Evolutionary conservation across 225 moss, liverwort and hornwort genomes (phyloP).

Genomic region (Sphagnum contortum): DNA sequence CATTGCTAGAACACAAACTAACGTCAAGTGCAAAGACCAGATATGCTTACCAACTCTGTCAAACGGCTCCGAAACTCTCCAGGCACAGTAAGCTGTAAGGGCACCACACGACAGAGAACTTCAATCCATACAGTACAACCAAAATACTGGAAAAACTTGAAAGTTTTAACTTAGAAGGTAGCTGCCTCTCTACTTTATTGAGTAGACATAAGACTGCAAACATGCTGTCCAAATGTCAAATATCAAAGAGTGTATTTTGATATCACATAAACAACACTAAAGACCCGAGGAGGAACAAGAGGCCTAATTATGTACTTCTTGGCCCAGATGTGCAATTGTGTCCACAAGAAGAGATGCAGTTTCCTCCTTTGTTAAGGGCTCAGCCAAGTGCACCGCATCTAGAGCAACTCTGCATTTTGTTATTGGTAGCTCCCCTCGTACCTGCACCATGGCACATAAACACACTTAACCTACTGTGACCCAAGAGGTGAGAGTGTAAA

Average conservation of each 20-base stretch:
- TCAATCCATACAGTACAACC: background rate
- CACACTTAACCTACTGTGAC: too few relatives aligned
- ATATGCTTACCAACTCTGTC: conserved; percentile 76
- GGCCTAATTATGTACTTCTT: conserved; percentile 49
- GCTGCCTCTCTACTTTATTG: too few relatives aligned
- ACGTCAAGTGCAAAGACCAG: too few relatives aligned
- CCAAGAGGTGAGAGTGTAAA: too few relatives aligned
- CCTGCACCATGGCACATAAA: conserved; percentile 25
- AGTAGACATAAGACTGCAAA: too few relatives aligned
- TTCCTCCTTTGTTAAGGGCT: conserved; percentile 57
- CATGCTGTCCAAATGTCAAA: too few relatives aligned
- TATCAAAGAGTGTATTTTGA: too few relatives aligned
- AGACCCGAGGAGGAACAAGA: background rate
- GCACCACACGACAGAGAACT: too few relatives aligned
- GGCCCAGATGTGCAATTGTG: conserved; percentile 93
- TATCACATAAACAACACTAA: too few relatives aligned
- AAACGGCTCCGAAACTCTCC: conserved; percentile 85
- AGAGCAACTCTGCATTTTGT: conserved; percentile 93
- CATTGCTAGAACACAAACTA: too few relatives aligned
- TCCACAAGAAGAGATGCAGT: conserved; percentile 89
- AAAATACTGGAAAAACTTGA: too few relatives aligned
- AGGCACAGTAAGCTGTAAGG: conserved; percentile 63
- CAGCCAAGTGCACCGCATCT: conserved; percentile 73
- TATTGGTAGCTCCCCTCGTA: conserved; percentile 76
- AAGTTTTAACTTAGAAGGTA: too few relatives aligned